Evolutionary conservation across 2,329 filamentous ascomycete species (phyloP), one percentile per base, ranked within the genome.

Genomic region (Malbranchea zuffiana): DNA sequence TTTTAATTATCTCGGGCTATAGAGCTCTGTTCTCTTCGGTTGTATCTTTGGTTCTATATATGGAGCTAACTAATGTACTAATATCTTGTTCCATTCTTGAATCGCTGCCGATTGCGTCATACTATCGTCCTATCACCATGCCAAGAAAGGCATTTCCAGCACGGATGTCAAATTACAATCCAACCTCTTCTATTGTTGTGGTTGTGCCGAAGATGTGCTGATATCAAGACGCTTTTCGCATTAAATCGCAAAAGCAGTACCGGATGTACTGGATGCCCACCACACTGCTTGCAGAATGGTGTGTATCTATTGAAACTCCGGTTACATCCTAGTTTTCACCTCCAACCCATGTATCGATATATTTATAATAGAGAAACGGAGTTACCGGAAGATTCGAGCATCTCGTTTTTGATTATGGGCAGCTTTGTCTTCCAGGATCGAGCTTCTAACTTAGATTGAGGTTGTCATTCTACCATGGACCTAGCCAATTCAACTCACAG

Each of bases 81-180:
- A n/a, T n/a, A n/a, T n/a, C n/a, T n/a, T n/a, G n/a, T n/a, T n/a
- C n/a, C n/a, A n/a, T n/a, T n/a, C n/a, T n/a, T n/a, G n/a, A n/a
- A n/a, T n/a, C n/a, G n/a, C n/a, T n/a, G n/a, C n/a, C n/a, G 8
- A 15, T 10, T 31, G 26, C 24, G 11, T 23, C 12, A 13, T 30
- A 12, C 17, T 37, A 13, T 16, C n/a, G 29, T 25, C 16, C 30
- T 36, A 32, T 27, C 28, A 39, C 28, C 17, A 17, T 18, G 16
- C 31, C 17, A 20, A 24, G 17, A 18, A 31, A 30, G 10, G n/a
- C n/a, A n/a, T n/a, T 31, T 18, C 48, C 65, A 88, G 87, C 87
- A 93, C 83, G 81, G 83, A 94, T 94, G 86, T 95, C 86, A 94
- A 94, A 94, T 94, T 95, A 78, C 87, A 90, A 88, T 81, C 70